Conservation (phyloP, 1,284 basidiomycete genomes). For the Anthracocystis setariae region DNA sequence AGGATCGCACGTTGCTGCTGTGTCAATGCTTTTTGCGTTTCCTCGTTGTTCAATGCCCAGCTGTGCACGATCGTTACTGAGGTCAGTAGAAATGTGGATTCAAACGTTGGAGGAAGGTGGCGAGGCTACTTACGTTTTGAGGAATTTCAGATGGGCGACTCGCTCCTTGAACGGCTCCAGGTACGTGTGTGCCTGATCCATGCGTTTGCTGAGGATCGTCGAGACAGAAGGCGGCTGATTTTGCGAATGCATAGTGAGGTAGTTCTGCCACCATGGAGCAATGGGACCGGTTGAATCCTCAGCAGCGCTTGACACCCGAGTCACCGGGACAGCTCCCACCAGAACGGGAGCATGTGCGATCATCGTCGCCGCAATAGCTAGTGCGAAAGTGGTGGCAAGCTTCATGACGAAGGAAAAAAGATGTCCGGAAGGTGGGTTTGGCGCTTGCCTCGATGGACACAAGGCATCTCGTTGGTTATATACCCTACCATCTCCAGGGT, state of each 20-base stretch:
- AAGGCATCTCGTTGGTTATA: too few relatives aligned
- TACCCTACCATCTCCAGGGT: too few relatives aligned
- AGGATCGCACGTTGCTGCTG: background rate
- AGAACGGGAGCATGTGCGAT: too few relatives aligned
- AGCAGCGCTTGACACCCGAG: background rate
- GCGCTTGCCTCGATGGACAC: too few relatives aligned
- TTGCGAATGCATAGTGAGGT: background rate
- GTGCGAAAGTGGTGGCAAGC: background rate
- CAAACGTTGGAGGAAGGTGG: background rate
- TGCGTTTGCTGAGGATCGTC: background rate
- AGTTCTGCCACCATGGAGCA: slow-evolving; percentile 3
- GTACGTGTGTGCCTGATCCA: background rate
- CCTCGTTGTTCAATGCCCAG: slow-evolving; percentile 6
- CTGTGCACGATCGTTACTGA: background rate
- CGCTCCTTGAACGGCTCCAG: slow-evolving; percentile 2
- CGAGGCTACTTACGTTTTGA: slow-evolving; percentile 5
- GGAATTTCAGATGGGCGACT: background rate
- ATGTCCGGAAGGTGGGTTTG: too few relatives aligned
- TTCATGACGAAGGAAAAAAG: too few relatives aligned
- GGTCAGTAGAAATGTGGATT: too few relatives aligned
- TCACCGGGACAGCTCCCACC: background rate
- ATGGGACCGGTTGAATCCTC: background rate
- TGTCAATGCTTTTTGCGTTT: slow-evolving; percentile 2
- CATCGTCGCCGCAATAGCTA: slow-evolving; percentile 1
- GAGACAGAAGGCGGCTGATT: background rate